Evolutionary conservation across 2,329 filamentous ascomycete species (phyloP).

Genomic region (Colletotrichum tanaceti): DNA sequence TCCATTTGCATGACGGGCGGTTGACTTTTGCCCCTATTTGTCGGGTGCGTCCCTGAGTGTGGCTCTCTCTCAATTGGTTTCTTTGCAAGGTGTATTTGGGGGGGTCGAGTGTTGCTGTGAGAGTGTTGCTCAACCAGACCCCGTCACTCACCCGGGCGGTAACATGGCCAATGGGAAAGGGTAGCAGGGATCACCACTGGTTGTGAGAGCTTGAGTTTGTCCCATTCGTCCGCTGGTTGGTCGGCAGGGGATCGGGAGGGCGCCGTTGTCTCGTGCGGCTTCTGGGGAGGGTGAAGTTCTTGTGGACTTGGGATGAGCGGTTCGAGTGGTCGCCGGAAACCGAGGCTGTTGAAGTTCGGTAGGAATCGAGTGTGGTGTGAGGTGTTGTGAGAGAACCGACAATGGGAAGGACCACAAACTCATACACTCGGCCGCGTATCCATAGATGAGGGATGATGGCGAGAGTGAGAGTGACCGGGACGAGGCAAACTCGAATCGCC

Average conservation of each 20-base stretch:
- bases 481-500: slow-evolving; percentile 20
- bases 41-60: slow-evolving; percentile 21
- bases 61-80: slow-evolving; percentile 12
- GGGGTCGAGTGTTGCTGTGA: slow-evolving; percentile 20
- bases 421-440: too few species aligned
- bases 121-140: slow-evolving; percentile 41
- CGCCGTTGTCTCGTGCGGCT: slow-evolving; percentile 2
- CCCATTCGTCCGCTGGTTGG: slow-evolving; percentile 25
- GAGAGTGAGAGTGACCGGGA: too few species aligned
- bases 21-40: slow-evolving; percentile 17
- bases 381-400: not conserved
- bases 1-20: slow-evolving; percentile 17
- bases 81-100: slow-evolving; percentile 1
- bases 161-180: slow-evolving; percentile 47
- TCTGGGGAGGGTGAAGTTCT: slow-evolving; percentile 1
- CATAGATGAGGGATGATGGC: not conserved
- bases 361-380: not conserved
- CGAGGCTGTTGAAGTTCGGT: slow-evolving; percentile 3
- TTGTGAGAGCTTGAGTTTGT: slow-evolving; percentile 25
- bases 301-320: not conserved
- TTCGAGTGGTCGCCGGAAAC: not conserved
- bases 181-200: slow-evolving; percentile 19
- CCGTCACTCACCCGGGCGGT: slow-evolving; percentile 50
- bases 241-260: not conserved
- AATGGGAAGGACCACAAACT: not conserved